Percentiles rank a stretch among this genome's conserved stretches.
Evolutionary conservation across 1,284 basidiomycete genomes (phyloP).

Genomic region (Marasmius oreades): DNA sequence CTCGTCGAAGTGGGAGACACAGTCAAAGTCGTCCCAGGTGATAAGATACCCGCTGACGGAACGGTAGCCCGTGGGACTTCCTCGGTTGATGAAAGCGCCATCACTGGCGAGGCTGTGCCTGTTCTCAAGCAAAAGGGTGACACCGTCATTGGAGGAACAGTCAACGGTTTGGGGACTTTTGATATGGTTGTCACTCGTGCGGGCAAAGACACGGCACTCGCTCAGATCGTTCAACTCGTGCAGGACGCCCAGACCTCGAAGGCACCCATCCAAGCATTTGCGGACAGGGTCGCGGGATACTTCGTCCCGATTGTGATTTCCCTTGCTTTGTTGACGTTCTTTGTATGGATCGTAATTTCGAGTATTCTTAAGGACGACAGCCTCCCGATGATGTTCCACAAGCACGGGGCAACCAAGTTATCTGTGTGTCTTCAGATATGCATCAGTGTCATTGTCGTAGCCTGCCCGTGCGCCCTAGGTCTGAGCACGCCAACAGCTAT

Average conservation of each 20-base stretch:
- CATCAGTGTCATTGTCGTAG: conserved; percentile 97
- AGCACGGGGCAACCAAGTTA: conserved; percentile 80
- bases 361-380: conserved; percentile 53
- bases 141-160: conserved; percentile 91
- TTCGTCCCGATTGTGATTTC: conserved; percentile 93
- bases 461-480: conserved; percentile 97
- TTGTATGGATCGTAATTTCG: conserved; percentile 82
- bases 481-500: conserved; percentile 97
- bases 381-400: conserved; percentile 83
- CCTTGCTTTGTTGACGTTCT: conserved; percentile 80
- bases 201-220: conserved; percentile 92
- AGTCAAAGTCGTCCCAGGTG: conserved; percentile 94
- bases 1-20: conserved; percentile 93
- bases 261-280: conserved; percentile 97
- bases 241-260: conserved; percentile 98
- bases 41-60: conserved; percentile 96
- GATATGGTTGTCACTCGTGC: conserved; percentile 95
- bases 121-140: conserved; percentile 83
- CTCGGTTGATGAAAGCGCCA: conserved; percentile 92
- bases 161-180: conserved; percentile 94
- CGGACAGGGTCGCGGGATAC: conserved; percentile 90
- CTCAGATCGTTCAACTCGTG: conserved; percentile 96
- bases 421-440: conserved; percentile 96
- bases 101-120: conserved; percentile 96
- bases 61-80: conserved; percentile 84